Percentiles rank a stretch among this genome's conserved stretches.
Conservation (phyloP, 768 basidiomycete species). For the Lentinula raphanica region DNA sequence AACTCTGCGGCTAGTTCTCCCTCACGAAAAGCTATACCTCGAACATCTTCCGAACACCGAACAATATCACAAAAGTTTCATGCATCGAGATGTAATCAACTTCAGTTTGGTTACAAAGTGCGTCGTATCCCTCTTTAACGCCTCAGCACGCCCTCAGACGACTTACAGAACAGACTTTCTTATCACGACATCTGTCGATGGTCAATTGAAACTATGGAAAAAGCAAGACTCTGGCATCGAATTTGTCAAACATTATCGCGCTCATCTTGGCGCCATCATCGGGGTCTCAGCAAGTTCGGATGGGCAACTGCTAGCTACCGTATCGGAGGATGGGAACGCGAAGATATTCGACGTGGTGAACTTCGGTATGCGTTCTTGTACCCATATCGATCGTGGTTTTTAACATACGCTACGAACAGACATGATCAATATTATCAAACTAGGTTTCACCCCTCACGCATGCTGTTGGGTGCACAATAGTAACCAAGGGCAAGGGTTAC, state of each 20-base stretch:
- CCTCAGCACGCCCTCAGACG: not conserved
- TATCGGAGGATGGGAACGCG: conserved; percentile 86
- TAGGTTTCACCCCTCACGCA: conserved; percentile 78
- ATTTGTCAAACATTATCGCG: conserved; percentile 97
- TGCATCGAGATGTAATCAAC: conserved; percentile 93
- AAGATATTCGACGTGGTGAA: conserved; percentile 98
- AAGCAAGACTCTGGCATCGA: conserved; percentile 95
- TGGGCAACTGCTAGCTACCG: conserved; percentile 86
- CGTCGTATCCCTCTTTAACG: conserved; percentile 17
- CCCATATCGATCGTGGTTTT: not conserved
- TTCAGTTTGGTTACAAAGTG: conserved; percentile 87
- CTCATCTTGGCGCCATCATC: conserved; percentile 75
- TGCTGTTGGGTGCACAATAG: conserved; percentile 95
- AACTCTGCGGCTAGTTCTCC: conserved; percentile 59
- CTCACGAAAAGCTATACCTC: conserved; percentile 88
- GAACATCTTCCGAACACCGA: conserved; percentile 89
- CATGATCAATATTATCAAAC: conserved; percentile 97
- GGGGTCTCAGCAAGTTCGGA: conserved; percentile 86
- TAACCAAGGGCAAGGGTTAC: conserved; percentile 79
- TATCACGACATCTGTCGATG: conserved; percentile 92
- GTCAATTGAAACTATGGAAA: conserved; percentile 98
- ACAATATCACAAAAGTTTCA: conserved; percentile 95
- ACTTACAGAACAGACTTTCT: conserved; percentile 81
- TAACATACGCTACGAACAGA: conserved; percentile 42
- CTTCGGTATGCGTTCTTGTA: conserved; percentile 64